Evolutionary conservation across 192 early-diverging fungal species (phyloP).

Genomic region (Gamsiella multidivaricata): DNA sequence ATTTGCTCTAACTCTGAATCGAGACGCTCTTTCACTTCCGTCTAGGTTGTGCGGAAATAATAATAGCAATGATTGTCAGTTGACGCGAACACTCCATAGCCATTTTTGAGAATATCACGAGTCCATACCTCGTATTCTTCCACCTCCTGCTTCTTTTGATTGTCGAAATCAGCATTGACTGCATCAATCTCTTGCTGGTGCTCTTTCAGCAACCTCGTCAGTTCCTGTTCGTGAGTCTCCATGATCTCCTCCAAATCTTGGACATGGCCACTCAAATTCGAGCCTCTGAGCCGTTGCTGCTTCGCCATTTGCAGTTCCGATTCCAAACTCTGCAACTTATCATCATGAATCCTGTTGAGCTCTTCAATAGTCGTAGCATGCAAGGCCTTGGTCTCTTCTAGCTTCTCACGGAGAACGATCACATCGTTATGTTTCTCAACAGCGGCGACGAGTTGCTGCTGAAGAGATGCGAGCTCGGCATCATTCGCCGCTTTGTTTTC

Average conservation of each 20-base stretch:
- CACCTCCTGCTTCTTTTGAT: constrained; percentile 5
- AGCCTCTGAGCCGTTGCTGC: constrained; percentile 12
- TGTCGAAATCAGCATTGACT: not conserved
- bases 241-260: constrained; percentile 29
- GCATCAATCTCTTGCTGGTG: constrained; percentile 16
- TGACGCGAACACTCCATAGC: too few species aligned
- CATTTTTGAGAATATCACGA: not conserved
- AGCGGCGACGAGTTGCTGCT: constrained; percentile 1
- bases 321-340: constrained; percentile 32
- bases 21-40: constrained; percentile 22
- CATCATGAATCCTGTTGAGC: constrained; percentile 44
- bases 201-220: constrained; percentile 5
- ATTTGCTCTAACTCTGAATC: constrained; percentile 29
- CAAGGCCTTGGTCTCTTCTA: constrained; percentile 11
- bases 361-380: constrained; percentile 31
- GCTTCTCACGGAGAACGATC: constrained; percentile 9
- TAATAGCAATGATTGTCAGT: too few species aligned
- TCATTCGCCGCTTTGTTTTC: constrained; percentile 13
- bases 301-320: constrained; percentile 26
- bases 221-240: constrained; percentile 4
- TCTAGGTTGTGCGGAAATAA: too few species aligned
- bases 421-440: constrained; percentile 15
- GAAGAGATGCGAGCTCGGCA: constrained; percentile 2
- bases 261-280: too few species aligned
- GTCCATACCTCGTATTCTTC: constrained; percentile 24